Evolutionary conservation across 2,329 filamentous ascomycete species (phyloP), one percentile per base, ranked within the genome.

Genomic region (Trichocomaceae sp.): DNA sequence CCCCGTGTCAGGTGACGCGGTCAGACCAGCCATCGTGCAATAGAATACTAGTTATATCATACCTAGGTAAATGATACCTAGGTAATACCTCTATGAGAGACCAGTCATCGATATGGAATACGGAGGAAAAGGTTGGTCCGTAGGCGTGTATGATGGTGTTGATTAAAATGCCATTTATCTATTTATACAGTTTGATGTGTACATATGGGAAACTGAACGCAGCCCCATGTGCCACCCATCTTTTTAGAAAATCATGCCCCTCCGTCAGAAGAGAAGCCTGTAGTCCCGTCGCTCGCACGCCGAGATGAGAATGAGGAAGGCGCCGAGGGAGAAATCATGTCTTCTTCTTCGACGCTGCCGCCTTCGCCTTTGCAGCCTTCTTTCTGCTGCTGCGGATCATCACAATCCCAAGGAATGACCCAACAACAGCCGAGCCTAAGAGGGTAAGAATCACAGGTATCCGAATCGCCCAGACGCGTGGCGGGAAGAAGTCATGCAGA

Each of bases 331-430:
- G n/a, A 20, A 10, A 17, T 37, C 44, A 56, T 26, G 55, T 54
- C 37, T 57, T 57, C 85, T 95, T 93, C 84, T 96, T 95, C 80
- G 89, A 90, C 41, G 75, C 71, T 19, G 87, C 86, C 55, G 87
- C 86, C 75, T 90, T 91, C 60, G 87, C 87, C 82, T 97, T 99
- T 63, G 90, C 85, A 3, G 90, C 90, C 83, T 93, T 96, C 84
- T 97, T 97, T 72, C 87, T 82, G 80, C 96, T 96, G 81, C 92
- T 97, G 72, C 89, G 84, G 77, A 99, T 97, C 93, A 99, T 99
- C 68, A 99, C 92, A 69, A 96, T 85, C 66, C 88, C 87, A 63
- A 99, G 81, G 79, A 99, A 99, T 58, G 90, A 95, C 60, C 93
- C 93, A 58, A 99, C 92, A 57, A 99, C 90, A 57, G 93, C 90